These are phyloP conservation scores for Chaetomium sp. DNA, from an alignment of 2,329 filamentous ascomycete genomes.

Conservation along the genomic window DNA sequence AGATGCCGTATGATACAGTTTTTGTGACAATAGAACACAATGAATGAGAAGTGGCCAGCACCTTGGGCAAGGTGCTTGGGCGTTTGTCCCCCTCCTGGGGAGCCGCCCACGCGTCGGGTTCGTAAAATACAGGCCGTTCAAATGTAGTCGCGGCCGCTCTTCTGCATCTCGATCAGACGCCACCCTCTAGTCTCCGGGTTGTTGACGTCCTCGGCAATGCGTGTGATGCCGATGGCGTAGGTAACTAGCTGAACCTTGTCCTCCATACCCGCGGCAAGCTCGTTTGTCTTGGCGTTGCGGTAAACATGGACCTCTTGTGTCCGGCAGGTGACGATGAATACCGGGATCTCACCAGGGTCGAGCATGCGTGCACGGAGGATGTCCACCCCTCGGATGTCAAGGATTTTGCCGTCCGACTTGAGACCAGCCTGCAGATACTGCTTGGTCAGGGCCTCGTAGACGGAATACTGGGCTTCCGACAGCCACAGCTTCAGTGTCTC, in stretches of 20 bases:
- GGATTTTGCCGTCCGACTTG: conserved; percentile 90
- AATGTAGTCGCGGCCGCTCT: conserved; percentile 88
- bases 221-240: conserved; percentile 94
- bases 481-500: conserved; percentile 93
- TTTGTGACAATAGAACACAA: conserved; percentile 27
- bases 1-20: conserved; percentile 34
- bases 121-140: conserved; percentile 40
- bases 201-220: conserved; percentile 91
- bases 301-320: conserved; percentile 99
- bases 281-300: conserved; percentile 82
- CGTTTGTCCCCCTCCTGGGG: background rate
- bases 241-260: conserved; percentile 98
- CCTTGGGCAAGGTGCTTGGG: conserved; percentile 8
- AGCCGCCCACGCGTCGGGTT: conserved; percentile 3
- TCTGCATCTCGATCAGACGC: conserved; percentile 97
- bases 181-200: conserved; percentile 96
- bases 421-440: conserved; percentile 93
- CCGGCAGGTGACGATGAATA: conserved; percentile 95
- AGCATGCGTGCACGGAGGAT: conserved; percentile 78
- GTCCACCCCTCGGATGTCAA: conserved; percentile 94
- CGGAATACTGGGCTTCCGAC: conserved; percentile 91
- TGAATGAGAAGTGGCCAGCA: conserved; percentile 14
- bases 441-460: conserved; percentile 94
- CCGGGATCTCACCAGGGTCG: conserved; percentile 84
- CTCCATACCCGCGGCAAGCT: conserved; percentile 96